These are phyloP conservation scores for Heritiera littoralis DNA, from an alignment of 345 rosid genomes.

Conservation along the genomic window DNA sequence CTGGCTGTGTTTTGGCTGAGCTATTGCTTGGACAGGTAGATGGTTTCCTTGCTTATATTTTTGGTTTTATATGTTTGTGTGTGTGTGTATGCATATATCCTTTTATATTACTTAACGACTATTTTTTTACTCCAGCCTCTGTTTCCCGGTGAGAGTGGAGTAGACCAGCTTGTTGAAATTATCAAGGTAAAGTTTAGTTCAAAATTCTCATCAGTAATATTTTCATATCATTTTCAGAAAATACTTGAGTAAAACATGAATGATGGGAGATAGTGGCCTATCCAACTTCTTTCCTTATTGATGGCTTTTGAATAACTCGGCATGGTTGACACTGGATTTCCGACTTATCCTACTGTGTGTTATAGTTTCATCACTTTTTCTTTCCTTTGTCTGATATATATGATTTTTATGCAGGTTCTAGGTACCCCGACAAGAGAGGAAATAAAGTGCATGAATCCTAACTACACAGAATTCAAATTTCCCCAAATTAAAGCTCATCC, in stretches of 20 bases:
- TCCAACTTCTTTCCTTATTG: neutral
- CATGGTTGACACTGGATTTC: neutral
- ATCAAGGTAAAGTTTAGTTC: constrained; percentile 64
- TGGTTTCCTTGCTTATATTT: neutral
- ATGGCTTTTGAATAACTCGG: neutral
- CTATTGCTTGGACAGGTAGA: constrained; percentile 89
- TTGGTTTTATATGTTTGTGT: neutral
- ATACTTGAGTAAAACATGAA: neutral
- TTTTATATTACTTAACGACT: neutral
- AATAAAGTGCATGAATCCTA: constrained; percentile 98
- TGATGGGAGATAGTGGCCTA: neutral
- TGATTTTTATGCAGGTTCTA: constrained; percentile 57
- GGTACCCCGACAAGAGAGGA: constrained; percentile 99
- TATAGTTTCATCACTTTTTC: no score
- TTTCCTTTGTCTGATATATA: neutral
- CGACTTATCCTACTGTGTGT: neutral
- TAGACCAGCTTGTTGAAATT: constrained; percentile 96
- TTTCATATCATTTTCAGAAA: neutral
- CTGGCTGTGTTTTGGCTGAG: constrained; percentile 95
- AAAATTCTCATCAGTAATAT: neutral
- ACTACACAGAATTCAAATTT: constrained; percentile 93
- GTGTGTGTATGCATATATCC: neutral
- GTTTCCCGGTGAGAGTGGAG: constrained; percentile 97
- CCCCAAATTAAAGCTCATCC: constrained; percentile 99
- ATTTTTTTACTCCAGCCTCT: constrained; percentile 62